Conservation (phyloP, 2,329 filamentous ascomycete species). For the Teratosphaeria viscida region DNA sequence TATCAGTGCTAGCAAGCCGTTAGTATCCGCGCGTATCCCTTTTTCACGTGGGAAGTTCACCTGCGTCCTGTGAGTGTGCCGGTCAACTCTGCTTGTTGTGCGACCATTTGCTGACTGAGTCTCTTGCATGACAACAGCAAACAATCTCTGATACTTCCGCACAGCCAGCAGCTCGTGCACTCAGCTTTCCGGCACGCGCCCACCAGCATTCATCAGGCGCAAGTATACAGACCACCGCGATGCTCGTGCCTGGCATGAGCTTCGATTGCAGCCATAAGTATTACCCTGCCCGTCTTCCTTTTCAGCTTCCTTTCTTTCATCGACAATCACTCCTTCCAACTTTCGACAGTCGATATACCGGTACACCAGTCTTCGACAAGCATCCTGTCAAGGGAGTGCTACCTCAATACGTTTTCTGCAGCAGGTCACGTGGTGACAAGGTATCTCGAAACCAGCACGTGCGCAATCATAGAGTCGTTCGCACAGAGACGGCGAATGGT, state of each 20-base stretch:
- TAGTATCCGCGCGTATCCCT: not conserved
- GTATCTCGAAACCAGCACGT: not conserved
- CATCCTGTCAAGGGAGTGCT: not conserved
- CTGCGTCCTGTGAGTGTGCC: not conserved
- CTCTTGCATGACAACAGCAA: not conserved
- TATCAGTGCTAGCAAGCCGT: not conserved
- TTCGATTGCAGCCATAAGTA: not conserved
- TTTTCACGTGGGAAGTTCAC: not conserved
- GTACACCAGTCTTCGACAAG: not conserved
- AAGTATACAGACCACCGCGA: not conserved
- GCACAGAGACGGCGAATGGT: not conserved
- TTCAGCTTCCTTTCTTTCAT: not conserved
- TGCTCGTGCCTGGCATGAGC: not conserved
- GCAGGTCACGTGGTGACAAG: not conserved
- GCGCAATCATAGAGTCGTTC: not conserved
- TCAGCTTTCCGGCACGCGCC: not conserved
- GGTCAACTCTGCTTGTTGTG: not conserved
- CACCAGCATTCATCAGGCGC: not conserved
- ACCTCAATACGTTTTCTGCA: not conserved
- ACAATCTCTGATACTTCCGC: not conserved
- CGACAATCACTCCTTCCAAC: not conserved
- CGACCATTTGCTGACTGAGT: not conserved
- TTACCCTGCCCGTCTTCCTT: not conserved
- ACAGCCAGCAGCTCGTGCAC: not conserved
- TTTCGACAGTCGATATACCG: not conserved